Evolutionary conservation across 2,329 filamentous ascomycete genomes (phyloP).

Genomic region (Teratosphaeria nubilosa): DNA sequence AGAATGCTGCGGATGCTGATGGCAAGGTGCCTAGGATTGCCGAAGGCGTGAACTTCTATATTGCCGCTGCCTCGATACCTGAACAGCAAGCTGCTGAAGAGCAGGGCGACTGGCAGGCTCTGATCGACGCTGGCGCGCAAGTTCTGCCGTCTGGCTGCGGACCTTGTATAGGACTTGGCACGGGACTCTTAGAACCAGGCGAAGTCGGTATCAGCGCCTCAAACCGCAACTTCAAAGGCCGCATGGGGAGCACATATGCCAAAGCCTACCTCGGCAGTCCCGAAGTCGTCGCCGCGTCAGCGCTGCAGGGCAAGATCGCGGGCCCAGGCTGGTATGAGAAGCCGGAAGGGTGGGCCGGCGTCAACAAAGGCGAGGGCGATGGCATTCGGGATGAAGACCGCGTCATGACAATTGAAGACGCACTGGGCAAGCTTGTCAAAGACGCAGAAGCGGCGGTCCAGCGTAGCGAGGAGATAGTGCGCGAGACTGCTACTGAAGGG

Average conservation of each 20-base stretch:
- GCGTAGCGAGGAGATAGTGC: conserved; percentile 40
- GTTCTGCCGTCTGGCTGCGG: conserved; percentile 65
- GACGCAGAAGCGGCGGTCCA: conserved; percentile 56
- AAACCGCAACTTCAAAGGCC: conserved; percentile 86
- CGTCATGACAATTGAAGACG: conserved; percentile 57
- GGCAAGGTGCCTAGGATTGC: conserved; percentile 61
- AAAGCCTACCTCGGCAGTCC: conserved; percentile 82
- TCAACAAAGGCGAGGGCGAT: conserved; percentile 61
- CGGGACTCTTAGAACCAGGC: conserved; percentile 69
- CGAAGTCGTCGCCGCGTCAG: conserved; percentile 85
- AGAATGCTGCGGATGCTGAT: conserved; percentile 53
- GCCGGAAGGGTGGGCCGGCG: conserved; percentile 57
- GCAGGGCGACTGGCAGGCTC: conserved; percentile 72
- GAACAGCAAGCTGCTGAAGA: conserved; percentile 73
- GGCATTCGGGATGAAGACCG: conserved; percentile 54
- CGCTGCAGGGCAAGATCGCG: conserved; percentile 60
- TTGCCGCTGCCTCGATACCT: conserved; percentile 70
- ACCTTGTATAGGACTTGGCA: conserved; percentile 76
- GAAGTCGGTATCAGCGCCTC: conserved; percentile 76
- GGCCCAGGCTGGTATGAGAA: conserved; percentile 71
- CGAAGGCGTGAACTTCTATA: conserved; percentile 71
- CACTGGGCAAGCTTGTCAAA: conserved; percentile 59
- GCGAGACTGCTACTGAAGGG: conserved; percentile 21
- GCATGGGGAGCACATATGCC: conserved; percentile 72
- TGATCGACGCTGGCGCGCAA: conserved; percentile 70